phyloP scores from a whole-genome alignment of 2,329 filamentous ascomycete genomes.

The Penicillium sp. region DNA sequence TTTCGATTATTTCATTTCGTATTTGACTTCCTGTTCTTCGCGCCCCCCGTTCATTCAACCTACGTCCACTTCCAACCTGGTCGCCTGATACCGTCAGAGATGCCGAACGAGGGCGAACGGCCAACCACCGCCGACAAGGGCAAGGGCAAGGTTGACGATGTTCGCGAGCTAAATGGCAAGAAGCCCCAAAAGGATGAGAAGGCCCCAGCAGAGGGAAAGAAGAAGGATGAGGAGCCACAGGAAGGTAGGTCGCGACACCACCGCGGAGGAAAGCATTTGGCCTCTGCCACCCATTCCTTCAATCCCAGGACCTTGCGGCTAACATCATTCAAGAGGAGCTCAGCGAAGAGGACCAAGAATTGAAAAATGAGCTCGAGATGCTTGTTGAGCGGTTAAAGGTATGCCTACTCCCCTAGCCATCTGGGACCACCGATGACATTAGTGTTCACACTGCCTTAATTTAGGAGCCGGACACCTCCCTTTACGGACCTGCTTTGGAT shows the following conservation, averaged over 20 bases:
- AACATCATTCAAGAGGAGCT: conserved; percentile 71
- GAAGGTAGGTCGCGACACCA: conserved; percentile 50
- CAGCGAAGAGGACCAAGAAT: conserved; percentile 95
- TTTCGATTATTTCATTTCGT: conserved; percentile 9
- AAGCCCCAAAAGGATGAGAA: conserved; percentile 66
- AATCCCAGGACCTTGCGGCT: conserved; percentile 31
- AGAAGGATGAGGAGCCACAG: conserved; percentile 68
- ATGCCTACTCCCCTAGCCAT: conserved; percentile 26
- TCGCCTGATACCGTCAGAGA: conserved; percentile 49
- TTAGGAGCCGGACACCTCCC: conserved; percentile 78
- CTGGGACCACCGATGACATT: conserved; percentile 26
- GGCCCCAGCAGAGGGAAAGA: conserved; percentile 66
- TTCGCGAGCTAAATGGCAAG: conserved; percentile 61
- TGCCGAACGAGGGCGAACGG: conserved; percentile 93
- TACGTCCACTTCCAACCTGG: conserved; percentile 20
- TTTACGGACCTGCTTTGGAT: conserved; percentile 91
- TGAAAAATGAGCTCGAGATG: conserved; percentile 98
- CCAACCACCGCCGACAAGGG: conserved; percentile 86
- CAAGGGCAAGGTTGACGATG: conserved; percentile 83
- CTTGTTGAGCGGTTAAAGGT: conserved; percentile 92
- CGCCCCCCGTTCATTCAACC: conserved; percentile 9
- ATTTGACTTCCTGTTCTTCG: conserved; percentile 1
- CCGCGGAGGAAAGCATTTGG: conserved; percentile 11
- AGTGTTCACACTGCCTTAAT: conserved; percentile 16
- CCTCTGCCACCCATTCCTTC: conserved; percentile 3